Evolutionary conservation across 2,329 filamentous ascomycete species (phyloP), one percentile per base, ranked within the genome.

Genomic region (Claviceps digitariae): DNA sequence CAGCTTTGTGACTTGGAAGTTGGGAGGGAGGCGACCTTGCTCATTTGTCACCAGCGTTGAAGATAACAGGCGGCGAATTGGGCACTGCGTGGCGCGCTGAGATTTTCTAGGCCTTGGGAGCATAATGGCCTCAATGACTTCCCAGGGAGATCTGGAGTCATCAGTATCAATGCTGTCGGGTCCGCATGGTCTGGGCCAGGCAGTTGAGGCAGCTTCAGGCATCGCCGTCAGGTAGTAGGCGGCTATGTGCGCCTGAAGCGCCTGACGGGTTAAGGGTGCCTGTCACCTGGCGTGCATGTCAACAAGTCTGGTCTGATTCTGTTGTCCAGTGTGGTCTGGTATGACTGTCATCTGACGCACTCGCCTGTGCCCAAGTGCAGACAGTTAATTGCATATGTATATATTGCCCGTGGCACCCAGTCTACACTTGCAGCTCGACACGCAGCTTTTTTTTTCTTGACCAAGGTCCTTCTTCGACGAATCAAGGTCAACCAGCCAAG

Each of bases 41-140:
- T 36, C 12, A 47, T 52, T 54, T 49, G 53, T 52, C 53, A 52
- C 45, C 50, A 53, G 45, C 31, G 4, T 13, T 17, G 13, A 25
- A 25, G 25, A 45, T 15, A 12, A 46, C 31, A 43, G 45, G 27
- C 48, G n/a, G 17, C 34, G 29, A 27, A 23, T 54, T 46, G 40
- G 53, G 53, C 53, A 44, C 31, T 49, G 40, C 8, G 20, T 40
- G 20, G 48, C 43, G 52, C 36, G n/a, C 40, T 25, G 48, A 46
- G 17, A 15, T 17, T 10, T 15, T 34, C n/a, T 36, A 6, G 17
- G 23, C 40, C 34, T 36, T 52, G 41, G 50, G 45, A 40, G 29
- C 9, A 51, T 4, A 31, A n/a, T n/a, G 36, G 36, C n/a, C n/a
- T n/a, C n/a, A n/a, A n/a, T n/a, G n/a, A n/a, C n/a, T n/a, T n/a